A percentile compares a stretch with the other conserved stretches of the same genome.
Evolutionary conservation across 2,329 filamentous ascomycete species (phyloP).

Genomic region (Pezicula rhizophila): DNA sequence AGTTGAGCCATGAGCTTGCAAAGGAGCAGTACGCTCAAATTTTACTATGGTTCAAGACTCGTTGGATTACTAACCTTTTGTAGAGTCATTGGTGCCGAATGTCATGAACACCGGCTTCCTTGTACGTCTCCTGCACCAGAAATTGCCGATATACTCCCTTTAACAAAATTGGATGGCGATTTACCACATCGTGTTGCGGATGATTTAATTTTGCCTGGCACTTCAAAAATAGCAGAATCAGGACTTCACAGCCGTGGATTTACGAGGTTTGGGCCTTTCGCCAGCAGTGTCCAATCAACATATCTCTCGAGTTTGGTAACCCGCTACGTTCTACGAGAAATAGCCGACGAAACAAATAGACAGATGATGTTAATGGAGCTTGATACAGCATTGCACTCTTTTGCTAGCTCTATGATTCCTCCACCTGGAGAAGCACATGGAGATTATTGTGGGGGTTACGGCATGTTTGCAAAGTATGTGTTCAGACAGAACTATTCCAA

Average conservation of each 20-base stretch:
- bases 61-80: too few species aligned
- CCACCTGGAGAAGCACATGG: constrained; percentile 9
- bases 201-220: constrained; percentile 11
- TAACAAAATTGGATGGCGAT: background rate
- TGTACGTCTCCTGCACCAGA: constrained; percentile 8
- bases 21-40: too few species aligned
- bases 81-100: constrained; percentile 10
- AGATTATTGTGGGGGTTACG: constrained; percentile 10
- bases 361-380: constrained; percentile 5
- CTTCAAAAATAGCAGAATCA: background rate
- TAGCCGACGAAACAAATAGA: background rate
- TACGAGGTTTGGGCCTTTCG: constrained; percentile 8
- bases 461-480: constrained; percentile 4
- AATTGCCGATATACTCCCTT: constrained; percentile 10
- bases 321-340: constrained; percentile 6
- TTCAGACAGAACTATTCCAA: background rate
- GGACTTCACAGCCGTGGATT: constrained; percentile 1
- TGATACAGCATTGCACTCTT: constrained; percentile 10
- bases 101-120: constrained; percentile 7
- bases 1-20: too few species aligned
- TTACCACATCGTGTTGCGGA: constrained; percentile 2
- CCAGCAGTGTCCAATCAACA: constrained; percentile 8
- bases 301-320: constrained; percentile 8
- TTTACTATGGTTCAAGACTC: too few species aligned
- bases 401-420: constrained; percentile 7